phyloP scores from a whole-genome alignment of 768 basidiomycete genomes.

The Mycena metata region DNA sequence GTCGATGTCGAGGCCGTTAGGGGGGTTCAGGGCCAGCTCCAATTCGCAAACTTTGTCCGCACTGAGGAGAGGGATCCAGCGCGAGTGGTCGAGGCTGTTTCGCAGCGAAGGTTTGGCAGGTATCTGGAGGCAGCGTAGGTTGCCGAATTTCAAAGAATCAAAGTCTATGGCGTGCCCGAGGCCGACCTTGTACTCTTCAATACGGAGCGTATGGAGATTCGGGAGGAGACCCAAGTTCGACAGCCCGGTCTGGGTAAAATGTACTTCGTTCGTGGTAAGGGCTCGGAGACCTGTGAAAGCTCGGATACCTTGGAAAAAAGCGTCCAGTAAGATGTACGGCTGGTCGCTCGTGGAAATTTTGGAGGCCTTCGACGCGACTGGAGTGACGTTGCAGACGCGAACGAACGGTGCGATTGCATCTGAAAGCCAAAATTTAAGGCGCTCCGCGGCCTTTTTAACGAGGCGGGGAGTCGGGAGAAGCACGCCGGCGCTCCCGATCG shows the following conservation, averaged over 20 bases:
- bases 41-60: neutral
- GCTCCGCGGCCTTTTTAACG: no score
- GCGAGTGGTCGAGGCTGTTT: no score
- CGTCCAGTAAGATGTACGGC: neutral
- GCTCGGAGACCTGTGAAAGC: neutral
- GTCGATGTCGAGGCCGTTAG: no score
- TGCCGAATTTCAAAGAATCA: neutral
- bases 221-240: neutral
- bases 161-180: neutral
- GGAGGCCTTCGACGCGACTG: no score
- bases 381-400: no score
- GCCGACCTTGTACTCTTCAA: neutral
- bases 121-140: neutral
- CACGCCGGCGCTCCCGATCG: neutral
- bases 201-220: neutral
- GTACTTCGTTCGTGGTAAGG: neutral
- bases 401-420: no score
- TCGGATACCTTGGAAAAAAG: neutral
- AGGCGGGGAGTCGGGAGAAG: no score
- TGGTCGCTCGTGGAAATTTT: no score
- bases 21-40: no score
- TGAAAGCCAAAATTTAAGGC: no score
- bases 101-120: neutral
- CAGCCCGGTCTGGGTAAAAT: neutral
- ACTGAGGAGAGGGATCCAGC: conserved; percentile 7